phyloP scores from a whole-genome alignment of 306 rosid genomes.

The Luffa acutangula region DNA sequence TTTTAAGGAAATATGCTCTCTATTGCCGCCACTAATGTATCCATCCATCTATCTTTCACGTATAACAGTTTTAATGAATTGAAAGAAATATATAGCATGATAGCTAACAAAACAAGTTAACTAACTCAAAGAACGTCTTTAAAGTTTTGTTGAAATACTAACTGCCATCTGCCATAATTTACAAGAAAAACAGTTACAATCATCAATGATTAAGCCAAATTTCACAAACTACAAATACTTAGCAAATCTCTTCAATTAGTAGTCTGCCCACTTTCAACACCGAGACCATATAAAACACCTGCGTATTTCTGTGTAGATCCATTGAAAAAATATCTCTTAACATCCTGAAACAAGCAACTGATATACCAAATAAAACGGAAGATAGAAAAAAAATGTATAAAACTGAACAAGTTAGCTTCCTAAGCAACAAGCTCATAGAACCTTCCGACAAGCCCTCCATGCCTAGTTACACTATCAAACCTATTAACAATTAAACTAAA shows the following conservation, averaged over 20 bases:
- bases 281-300: conserved; percentile 55
- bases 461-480: conserved; percentile 49
- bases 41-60: neutral
- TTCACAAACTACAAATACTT: conserved; percentile 28
- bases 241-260: conserved; percentile 30
- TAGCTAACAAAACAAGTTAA: conserved; percentile 3
- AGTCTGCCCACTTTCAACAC: conserved; percentile 46
- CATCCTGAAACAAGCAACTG: neutral
- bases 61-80: neutral
- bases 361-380: no score
- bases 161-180: conserved; percentile 31
- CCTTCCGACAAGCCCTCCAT: conserved; percentile 45
- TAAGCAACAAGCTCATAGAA: no score
- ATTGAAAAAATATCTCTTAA: conserved; percentile 48
- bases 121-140: conserved; percentile 3
- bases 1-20: neutral
- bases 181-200: conserved; percentile 38
- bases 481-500: conserved; percentile 23
- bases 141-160: conserved; percentile 42
- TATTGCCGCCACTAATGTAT: neutral
- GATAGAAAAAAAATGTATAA: no score
- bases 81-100: neutral
- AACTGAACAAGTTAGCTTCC: no score
- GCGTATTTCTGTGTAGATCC: conserved; percentile 51
- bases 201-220: conserved; percentile 19